Percentiles rank a stretch among this genome's conserved stretches.
phyloP scores from a whole-genome alignment of 345 rosid species.

The Anastatica hierochuntica region DNA sequence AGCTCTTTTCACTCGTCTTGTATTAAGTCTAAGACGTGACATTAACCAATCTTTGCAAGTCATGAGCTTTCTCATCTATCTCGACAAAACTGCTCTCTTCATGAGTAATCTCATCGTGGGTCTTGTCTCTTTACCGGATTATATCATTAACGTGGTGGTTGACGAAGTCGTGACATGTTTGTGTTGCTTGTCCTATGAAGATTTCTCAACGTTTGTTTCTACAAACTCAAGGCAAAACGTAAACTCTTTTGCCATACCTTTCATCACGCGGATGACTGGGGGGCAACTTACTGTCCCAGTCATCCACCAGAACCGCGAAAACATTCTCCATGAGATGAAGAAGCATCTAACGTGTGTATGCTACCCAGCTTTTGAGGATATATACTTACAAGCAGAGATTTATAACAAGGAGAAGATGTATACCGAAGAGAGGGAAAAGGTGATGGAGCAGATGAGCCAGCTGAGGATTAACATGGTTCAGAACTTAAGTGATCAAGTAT shows the following conservation, averaged over 20 bases:
- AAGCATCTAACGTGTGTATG: conserved; percentile 35
- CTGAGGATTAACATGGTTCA: background rate
- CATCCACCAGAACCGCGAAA: conserved; percentile 29
- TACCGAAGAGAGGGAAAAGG: too few species aligned
- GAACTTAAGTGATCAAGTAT: conserved; percentile 1
- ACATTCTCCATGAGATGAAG: conserved; percentile 14
- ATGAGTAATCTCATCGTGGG: conserved; percentile 19
- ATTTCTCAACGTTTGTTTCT: background rate
- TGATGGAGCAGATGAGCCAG: background rate
- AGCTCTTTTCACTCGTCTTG: conserved; percentile 34
- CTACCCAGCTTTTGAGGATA: conserved; percentile 41
- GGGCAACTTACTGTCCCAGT: conserved; percentile 20
- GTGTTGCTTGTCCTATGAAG: conserved; percentile 26
- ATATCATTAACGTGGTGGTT: conserved; percentile 27
- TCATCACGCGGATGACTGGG: conserved; percentile 21
- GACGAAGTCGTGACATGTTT: conserved; percentile 47
- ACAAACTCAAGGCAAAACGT: background rate
- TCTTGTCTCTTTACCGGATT: conserved; percentile 26
- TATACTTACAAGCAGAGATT: conserved; percentile 4
- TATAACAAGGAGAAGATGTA: background rate
- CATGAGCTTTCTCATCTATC: conserved; percentile 51
- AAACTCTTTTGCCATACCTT: conserved; percentile 14
- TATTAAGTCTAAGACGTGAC: conserved; percentile 34
- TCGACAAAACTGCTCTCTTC: conserved; percentile 32
- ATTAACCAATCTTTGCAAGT: conserved; percentile 38